Conservation (phyloP, 2,329 filamentous ascomycete genomes). For the Cladosporium austrohemisphaericum region DNA sequence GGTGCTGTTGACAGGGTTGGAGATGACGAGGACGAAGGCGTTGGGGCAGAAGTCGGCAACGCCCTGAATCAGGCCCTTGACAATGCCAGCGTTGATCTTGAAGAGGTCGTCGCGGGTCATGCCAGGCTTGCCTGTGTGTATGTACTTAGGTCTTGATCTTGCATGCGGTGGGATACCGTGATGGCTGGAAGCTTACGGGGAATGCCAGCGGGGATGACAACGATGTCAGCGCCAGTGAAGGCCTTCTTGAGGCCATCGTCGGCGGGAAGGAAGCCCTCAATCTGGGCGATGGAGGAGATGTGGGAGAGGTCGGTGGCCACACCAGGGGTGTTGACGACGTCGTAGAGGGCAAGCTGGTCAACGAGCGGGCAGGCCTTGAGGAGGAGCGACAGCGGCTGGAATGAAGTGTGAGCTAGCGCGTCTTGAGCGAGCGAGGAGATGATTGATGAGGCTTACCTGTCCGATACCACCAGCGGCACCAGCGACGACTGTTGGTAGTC, state of each 20-base stretch:
- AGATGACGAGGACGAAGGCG: slow-evolving; percentile 94
- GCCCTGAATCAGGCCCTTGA: slow-evolving; percentile 86
- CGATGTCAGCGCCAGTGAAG: slow-evolving; percentile 88
- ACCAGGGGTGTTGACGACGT: slow-evolving; percentile 98
- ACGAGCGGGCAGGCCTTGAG: slow-evolving; percentile 86
- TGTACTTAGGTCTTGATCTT: slow-evolving; percentile 17
- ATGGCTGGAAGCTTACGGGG: slow-evolving; percentile 59
- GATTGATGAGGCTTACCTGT: slow-evolving; percentile 45
- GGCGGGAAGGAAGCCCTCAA: slow-evolving; percentile 81
- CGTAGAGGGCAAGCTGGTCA: slow-evolving; percentile 92
- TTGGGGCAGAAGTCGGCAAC: slow-evolving; percentile 86
- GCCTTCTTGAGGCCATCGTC: slow-evolving; percentile 80
- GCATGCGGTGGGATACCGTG: background rate
- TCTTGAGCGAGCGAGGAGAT: background rate
- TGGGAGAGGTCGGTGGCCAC: slow-evolving; percentile 95
- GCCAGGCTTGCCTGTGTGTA: slow-evolving; percentile 79
- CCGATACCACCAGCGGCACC: slow-evolving; percentile 98
- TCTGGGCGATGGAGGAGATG: slow-evolving; percentile 87
- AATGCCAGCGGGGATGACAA: slow-evolving; percentile 96
- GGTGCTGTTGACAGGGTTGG: slow-evolving; percentile 98
- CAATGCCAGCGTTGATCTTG: slow-evolving; percentile 99
- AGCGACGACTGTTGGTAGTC: slow-evolving; percentile 62
- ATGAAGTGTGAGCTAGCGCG: background rate
- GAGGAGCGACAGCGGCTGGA: slow-evolving; percentile 87
- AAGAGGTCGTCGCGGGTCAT: slow-evolving; percentile 99